Evolutionary conservation across 257 asterid species (phyloP).

Genomic region (Rhazya stricta): DNA sequence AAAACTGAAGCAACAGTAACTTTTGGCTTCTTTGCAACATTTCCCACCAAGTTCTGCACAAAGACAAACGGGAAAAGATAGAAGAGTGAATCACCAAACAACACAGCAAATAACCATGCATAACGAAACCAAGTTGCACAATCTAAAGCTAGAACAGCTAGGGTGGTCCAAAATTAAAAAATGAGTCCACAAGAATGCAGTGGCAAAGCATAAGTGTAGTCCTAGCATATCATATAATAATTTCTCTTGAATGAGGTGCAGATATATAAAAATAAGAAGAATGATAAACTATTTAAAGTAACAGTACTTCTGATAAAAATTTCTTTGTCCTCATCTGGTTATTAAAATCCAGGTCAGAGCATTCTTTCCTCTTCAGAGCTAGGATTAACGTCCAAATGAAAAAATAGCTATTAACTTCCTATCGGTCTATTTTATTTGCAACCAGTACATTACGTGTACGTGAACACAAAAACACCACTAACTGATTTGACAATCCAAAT

Average conservation of each 20-base stretch:
- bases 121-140: background rate
- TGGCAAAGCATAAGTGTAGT: too few relatives aligned
- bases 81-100: background rate
- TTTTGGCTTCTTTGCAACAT: constrained; percentile 65
- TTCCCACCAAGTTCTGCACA: constrained; percentile 43
- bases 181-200: too few relatives aligned
- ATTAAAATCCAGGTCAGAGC: background rate
- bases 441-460: background rate
- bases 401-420: background rate
- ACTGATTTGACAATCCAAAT: background rate
- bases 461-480: background rate
- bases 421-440: background rate
- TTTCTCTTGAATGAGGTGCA: background rate
- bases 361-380: background rate
- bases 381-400: background rate
- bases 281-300: background rate
- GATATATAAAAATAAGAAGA: background rate
- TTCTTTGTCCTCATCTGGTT: background rate
- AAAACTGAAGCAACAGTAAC: constrained; percentile 67
- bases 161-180: background rate
- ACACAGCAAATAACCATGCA: background rate
- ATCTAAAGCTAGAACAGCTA: background rate
- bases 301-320: background rate
- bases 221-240: too few relatives aligned
- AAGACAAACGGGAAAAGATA: constrained; percentile 18